A percentile compares a stretch with the other conserved stretches of the same genome.
Conservation (phyloP, 139 green algal species). For the Mesostigma viride region DNA sequence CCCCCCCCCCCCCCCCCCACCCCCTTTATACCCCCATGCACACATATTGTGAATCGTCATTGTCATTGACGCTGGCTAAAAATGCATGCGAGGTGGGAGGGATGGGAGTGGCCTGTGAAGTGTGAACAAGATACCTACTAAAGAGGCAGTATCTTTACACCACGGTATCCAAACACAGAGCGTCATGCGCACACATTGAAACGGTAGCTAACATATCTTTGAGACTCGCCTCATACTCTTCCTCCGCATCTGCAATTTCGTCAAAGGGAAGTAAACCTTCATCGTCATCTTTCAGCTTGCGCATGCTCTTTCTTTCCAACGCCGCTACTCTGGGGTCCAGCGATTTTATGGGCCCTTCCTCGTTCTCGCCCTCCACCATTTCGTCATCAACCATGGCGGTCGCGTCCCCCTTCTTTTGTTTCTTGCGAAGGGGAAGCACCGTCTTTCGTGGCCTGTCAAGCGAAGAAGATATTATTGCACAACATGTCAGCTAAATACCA, state of each 20-base stretch:
- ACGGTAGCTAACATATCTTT: background rate
- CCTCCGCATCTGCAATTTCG: constrained; percentile 14
- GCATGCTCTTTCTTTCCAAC: background rate
- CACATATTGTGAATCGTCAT: background rate
- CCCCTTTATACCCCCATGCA: too few relatives aligned
- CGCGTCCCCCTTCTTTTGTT: background rate
- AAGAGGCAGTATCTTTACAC: too few relatives aligned
- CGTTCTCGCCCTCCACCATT: constrained; percentile 4
- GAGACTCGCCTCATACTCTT: constrained; percentile 15
- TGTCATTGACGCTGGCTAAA: background rate
- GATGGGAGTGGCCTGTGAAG: background rate
- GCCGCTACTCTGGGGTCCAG: constrained; percentile 10
- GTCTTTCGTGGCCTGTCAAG: too few relatives aligned
- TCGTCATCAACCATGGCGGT: background rate
- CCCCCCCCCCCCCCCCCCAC: too few relatives aligned
- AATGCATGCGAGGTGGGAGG: background rate
- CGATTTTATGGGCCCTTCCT: constrained; percentile 7
- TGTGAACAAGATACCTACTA: background rate
- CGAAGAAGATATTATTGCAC: too few relatives aligned
- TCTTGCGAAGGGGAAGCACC: constrained; percentile 13
- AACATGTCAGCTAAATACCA: too few relatives aligned
- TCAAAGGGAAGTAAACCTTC: background rate
- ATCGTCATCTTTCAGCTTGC: constrained; percentile 7
- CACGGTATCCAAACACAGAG: too few relatives aligned
- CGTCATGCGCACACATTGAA: background rate